Evolutionary conservation across 2,329 filamentous ascomycete species (phyloP).

Genomic region (Ceratocystis alfenasii): DNA sequence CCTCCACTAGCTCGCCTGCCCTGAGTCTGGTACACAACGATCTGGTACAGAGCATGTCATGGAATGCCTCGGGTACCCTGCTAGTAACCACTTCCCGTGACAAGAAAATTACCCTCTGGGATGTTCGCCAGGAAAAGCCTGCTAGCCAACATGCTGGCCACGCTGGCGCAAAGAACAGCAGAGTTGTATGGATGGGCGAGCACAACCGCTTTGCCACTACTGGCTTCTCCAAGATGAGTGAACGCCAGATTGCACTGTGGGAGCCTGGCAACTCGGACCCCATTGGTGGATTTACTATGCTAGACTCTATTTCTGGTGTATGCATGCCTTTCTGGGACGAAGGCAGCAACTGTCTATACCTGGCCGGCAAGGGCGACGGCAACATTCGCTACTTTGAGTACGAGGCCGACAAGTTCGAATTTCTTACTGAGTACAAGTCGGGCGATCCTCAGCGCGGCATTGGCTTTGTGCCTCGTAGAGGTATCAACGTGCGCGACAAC

Average conservation of each 20-base stretch:
- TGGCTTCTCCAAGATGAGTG: slow-evolving; percentile 96
- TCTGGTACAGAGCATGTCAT: slow-evolving; percentile 88
- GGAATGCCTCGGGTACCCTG: slow-evolving; percentile 79
- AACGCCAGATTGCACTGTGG: slow-evolving; percentile 91
- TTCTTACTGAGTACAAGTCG: slow-evolving; percentile 95
- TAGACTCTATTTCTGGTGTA: slow-evolving; percentile 93
- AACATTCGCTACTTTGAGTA: slow-evolving; percentile 99
- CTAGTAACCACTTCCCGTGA: slow-evolving; percentile 89
- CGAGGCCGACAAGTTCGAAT: slow-evolving; percentile 97
- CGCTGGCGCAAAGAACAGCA: slow-evolving; percentile 90
- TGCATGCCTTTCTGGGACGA: slow-evolving; percentile 99
- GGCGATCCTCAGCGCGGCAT: slow-evolving; percentile 85
- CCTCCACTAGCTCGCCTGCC: slow-evolving; percentile 62
- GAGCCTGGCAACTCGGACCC: slow-evolving; percentile 78
- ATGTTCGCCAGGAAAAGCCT: slow-evolving; percentile 82
- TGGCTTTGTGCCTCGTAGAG: slow-evolving; percentile 87
- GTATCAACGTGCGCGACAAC: slow-evolving; percentile 92
- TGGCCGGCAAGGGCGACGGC: slow-evolving; percentile 95
- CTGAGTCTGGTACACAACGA: slow-evolving; percentile 75
- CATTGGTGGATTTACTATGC: slow-evolving; percentile 75
- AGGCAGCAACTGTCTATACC: slow-evolving; percentile 84
- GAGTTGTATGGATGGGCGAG: slow-evolving; percentile 93
- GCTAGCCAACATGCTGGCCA: slow-evolving; percentile 78
- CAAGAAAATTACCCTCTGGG: slow-evolving; percentile 97
- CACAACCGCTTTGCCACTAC: slow-evolving; percentile 93